Percentiles rank a stretch among this genome's conserved stretches.
Conservation (phyloP, 2,329 filamentous ascomycete species). For the Xylariaceae sp. region DNA sequence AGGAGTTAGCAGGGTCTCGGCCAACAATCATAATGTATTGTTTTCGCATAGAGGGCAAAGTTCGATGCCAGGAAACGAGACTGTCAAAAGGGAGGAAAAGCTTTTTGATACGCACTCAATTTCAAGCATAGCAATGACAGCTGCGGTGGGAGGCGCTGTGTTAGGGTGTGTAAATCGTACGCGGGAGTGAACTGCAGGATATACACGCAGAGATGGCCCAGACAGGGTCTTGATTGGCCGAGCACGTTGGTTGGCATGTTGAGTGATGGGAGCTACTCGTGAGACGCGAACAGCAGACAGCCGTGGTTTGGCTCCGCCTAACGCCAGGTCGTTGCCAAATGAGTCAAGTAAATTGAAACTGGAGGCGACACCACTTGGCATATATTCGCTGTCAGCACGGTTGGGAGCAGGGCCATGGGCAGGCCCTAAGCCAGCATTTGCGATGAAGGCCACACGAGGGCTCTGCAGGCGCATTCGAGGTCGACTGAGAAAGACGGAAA, state of each 20-base stretch:
- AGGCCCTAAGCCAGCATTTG: constrained; percentile 59
- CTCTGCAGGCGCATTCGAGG: constrained; percentile 64
- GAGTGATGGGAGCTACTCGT: constrained; percentile 66
- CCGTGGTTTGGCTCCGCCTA: constrained; percentile 61
- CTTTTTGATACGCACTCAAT: constrained; percentile 45
- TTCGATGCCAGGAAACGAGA: too few relatives aligned
- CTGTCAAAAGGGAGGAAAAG: too few relatives aligned
- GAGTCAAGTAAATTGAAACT: constrained; percentile 76
- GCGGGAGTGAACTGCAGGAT: constrained; percentile 69
- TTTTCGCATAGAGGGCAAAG: too few relatives aligned
- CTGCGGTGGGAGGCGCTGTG: constrained; percentile 54
- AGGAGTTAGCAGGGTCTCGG: too few relatives aligned
- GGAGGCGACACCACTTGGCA: constrained; percentile 66
- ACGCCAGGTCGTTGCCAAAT: constrained; percentile 63
- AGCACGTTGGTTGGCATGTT: constrained; percentile 56
- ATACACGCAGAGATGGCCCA: constrained; percentile 60
- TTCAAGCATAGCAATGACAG: constrained; percentile 69
- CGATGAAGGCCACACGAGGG: constrained; percentile 64
- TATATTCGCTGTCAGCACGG: constrained; percentile 56
- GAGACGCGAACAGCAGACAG: constrained; percentile 74
- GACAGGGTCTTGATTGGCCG: constrained; percentile 64
- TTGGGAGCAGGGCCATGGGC: constrained; percentile 42
- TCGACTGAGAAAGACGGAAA: constrained; percentile 55
- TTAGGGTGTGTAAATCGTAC: constrained; percentile 68
- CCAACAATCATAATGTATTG: too few relatives aligned